Conservation (phyloP, 2,329 filamentous ascomycete species). For the Fusarium heterosporum region DNA sequence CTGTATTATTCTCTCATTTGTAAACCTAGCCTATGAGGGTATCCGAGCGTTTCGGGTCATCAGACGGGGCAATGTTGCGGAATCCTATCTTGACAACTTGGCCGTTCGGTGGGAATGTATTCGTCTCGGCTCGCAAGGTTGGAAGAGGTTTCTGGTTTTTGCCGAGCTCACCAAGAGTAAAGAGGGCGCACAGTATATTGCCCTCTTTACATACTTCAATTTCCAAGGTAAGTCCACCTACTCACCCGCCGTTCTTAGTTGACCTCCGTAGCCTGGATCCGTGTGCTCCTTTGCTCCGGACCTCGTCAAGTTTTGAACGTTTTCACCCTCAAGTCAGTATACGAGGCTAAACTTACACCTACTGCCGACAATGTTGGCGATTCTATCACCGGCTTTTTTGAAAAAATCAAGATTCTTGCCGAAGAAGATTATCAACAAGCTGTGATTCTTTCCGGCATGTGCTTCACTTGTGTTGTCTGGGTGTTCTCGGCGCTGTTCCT, state of each 20-base stretch:
- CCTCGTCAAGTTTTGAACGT: constrained; percentile 93
- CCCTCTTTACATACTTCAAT: constrained; percentile 89
- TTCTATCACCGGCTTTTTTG: constrained; percentile 80
- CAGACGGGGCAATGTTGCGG: constrained; percentile 84
- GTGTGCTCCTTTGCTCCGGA: constrained; percentile 89
- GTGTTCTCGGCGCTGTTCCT: constrained; percentile 81
- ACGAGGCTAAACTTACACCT: constrained; percentile 76
- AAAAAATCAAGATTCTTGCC: constrained; percentile 81
- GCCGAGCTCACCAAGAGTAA: constrained; percentile 90
- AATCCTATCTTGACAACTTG: constrained; percentile 90
- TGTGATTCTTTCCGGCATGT: constrained; percentile 87
- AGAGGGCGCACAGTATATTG: constrained; percentile 90
- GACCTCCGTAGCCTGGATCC: constrained; percentile 76
- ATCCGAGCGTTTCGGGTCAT: constrained; percentile 84
- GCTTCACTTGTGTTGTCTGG: constrained; percentile 93
- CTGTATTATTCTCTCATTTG: constrained; percentile 91
- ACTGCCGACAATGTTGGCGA: constrained; percentile 66
- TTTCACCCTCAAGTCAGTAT: constrained; percentile 87
- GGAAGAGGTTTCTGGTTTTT: constrained; percentile 91
- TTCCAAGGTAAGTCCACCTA: constrained; percentile 66
- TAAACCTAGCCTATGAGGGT: constrained; percentile 84
- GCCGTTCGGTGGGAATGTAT: constrained; percentile 87
- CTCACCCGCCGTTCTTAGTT: constrained; percentile 7
- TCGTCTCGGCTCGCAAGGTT: constrained; percentile 80
- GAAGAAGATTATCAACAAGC: constrained; percentile 81